phyloP scores from a whole-genome alignment of 2,329 filamentous ascomycete genomes.

The Coniochaeta ligniaria region DNA sequence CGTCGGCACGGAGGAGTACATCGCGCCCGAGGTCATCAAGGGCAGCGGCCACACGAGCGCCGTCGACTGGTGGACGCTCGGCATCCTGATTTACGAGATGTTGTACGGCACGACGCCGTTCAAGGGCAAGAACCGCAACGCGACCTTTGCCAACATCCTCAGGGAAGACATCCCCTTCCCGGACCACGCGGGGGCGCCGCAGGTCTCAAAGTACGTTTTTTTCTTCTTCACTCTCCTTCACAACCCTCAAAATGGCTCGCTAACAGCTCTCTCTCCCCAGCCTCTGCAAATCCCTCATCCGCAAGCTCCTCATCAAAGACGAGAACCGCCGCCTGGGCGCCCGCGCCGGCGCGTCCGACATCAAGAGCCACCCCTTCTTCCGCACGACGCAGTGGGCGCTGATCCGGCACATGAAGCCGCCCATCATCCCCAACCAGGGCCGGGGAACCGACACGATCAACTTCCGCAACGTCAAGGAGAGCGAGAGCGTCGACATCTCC shows the following conservation, averaged over 20 bases:
- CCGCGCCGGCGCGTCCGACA: conserved; percentile 90
- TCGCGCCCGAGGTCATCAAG: conserved; percentile 97
- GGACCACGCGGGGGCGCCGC: conserved; percentile 74
- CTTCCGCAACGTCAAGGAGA: conserved; percentile 97
- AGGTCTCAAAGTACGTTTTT: conserved; percentile 78
- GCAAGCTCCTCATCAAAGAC: conserved; percentile 96
- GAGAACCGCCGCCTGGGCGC: conserved; percentile 90
- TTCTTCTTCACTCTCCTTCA: background rate
- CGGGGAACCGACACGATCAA: conserved; percentile 91
- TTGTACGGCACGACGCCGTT: conserved; percentile 96
- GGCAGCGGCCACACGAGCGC: conserved; percentile 97
- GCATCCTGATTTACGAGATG: conserved; percentile 98
- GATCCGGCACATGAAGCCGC: conserved; percentile 94
- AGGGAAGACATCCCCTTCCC: conserved; percentile 95
- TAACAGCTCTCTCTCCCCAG: conserved; percentile 35
- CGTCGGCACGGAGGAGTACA: conserved; percentile 97
- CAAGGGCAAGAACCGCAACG: conserved; percentile 98
- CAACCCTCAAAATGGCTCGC: background rate
- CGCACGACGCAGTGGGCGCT: conserved; percentile 93
- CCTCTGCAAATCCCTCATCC: conserved; percentile 91
- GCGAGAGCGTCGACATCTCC: conserved; percentile 83
- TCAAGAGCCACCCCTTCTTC: conserved; percentile 96
- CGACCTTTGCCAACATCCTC: conserved; percentile 95
- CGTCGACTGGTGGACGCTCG: conserved; percentile 98
- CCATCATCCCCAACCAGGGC: conserved; percentile 88